Evolutionary conservation across 2,329 filamentous ascomycete species (phyloP).

Genomic region (Apiospora sp.): DNA sequence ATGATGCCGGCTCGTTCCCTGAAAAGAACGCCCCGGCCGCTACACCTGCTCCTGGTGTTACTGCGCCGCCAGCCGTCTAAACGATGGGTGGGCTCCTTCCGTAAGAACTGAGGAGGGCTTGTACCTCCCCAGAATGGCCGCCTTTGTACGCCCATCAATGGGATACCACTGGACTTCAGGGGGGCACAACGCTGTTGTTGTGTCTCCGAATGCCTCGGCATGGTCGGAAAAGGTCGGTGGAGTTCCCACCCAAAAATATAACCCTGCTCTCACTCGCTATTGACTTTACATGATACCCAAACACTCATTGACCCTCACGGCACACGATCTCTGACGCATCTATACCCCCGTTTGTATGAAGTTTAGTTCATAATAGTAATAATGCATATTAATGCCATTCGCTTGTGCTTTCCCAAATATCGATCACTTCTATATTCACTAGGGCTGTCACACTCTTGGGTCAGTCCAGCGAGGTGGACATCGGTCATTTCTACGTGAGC

Average conservation of each 20-base stretch:
- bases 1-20: conserved; percentile 51
- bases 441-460: not conserved
- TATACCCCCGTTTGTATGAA: not conserved
- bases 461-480: not conserved
- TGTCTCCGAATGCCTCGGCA: not conserved
- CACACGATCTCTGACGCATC: not conserved
- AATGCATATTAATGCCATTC: not conserved
- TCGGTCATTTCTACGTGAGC: not conserved
- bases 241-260: not conserved
- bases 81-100: not conserved
- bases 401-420: not conserved
- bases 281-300: conserved; percentile 15
- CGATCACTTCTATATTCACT: not conserved
- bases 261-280: not conserved
- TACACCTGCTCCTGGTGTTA: not conserved
- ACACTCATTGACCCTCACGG: not conserved
- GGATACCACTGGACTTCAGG: not conserved
- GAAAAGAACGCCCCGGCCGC: conserved; percentile 50
- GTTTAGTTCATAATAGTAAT: conserved; percentile 11
- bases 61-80: conserved; percentile 34
- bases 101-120: too few relatives aligned
- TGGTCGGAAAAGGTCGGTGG: not conserved
- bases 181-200: not conserved
- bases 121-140: not conserved
- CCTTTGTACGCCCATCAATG: not conserved